These are phyloP conservation scores for Mesembryanthemum crystallinum DNA, from an alignment of 148 eudicot species.

Conservation along the genomic window DNA sequence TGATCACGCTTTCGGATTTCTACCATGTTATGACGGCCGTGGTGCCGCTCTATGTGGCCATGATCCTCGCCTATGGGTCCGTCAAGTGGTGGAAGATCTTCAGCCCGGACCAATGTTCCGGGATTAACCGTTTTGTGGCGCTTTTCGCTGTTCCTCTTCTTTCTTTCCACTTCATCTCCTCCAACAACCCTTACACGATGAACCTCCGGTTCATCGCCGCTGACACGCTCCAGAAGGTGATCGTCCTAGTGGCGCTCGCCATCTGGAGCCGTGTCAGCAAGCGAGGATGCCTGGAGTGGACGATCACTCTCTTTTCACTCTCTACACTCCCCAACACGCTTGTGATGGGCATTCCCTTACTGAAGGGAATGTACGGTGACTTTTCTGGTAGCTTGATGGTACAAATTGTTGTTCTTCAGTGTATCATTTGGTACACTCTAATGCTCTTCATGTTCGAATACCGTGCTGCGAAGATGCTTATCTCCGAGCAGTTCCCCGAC, in stretches of 20 bases:
- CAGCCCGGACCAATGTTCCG: slow-evolving; percentile 88
- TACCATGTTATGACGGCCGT: slow-evolving; percentile 97
- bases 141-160: slow-evolving; percentile 84
- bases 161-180: slow-evolving; percentile 84
- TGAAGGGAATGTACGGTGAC: slow-evolving; percentile 92
- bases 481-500: slow-evolving; percentile 89
- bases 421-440: slow-evolving; percentile 90
- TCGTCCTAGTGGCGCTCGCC: slow-evolving; percentile 46
- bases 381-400: slow-evolving; percentile 86
- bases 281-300: slow-evolving; percentile 76
- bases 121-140: slow-evolving; percentile 87
- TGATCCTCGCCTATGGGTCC: slow-evolving; percentile 86
- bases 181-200: slow-evolving; percentile 78
- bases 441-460: slow-evolving; percentile 95
- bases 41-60: slow-evolving; percentile 90
- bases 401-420: slow-evolving; percentile 85
- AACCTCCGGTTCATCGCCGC: slow-evolving; percentile 81
- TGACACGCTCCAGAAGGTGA: slow-evolving; percentile 75
- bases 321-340: slow-evolving; percentile 93
- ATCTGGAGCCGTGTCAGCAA: slow-evolving; percentile 56
- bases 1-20: slow-evolving; percentile 70
- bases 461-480: slow-evolving; percentile 68
- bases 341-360: slow-evolving; percentile 90
- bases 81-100: slow-evolving; percentile 98
- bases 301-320: slow-evolving; percentile 75